Evolutionary conservation across 2,329 filamentous ascomycete genomes (phyloP).

Genomic region (Seiridium unicorne): DNA sequence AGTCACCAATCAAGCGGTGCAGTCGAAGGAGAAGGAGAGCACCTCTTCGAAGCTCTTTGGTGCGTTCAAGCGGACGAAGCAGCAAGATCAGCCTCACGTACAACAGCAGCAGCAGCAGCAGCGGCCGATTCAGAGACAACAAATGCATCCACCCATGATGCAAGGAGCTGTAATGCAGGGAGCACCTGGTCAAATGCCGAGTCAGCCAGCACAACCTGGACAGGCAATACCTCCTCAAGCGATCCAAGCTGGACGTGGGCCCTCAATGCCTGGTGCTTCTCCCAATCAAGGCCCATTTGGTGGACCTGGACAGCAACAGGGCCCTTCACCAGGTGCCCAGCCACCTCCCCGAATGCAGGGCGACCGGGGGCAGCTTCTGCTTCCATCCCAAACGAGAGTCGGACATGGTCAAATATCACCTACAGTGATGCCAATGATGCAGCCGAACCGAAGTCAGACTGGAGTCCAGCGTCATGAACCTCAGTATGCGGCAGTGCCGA

Average conservation of each 20-base stretch:
- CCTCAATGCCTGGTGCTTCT: neutral
- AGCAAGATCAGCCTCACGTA: slow-evolving; percentile 13
- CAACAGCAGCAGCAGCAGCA: slow-evolving; percentile 5
- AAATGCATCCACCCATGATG: slow-evolving; percentile 9
- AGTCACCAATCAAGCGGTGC: slow-evolving; percentile 13
- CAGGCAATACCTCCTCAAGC: neutral
- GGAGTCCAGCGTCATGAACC: neutral
- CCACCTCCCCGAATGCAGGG: slow-evolving; percentile 15
- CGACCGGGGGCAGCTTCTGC: slow-evolving; percentile 13
- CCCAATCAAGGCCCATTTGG: slow-evolving; percentile 12
- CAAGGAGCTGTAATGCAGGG: slow-evolving; percentile 6
- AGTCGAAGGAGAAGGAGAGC: slow-evolving; percentile 22
- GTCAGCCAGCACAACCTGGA: neutral
- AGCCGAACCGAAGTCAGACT: neutral
- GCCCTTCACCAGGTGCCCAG: neutral
- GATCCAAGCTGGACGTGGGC: slow-evolving; percentile 3
- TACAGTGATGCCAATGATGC: slow-evolving; percentile 7
- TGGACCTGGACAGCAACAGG: slow-evolving; percentile 9
- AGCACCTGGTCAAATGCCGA: neutral
- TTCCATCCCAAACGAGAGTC: slow-evolving; percentile 11
- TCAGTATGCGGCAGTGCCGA: slow-evolving; percentile 29
- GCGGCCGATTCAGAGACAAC: slow-evolving; percentile 9
- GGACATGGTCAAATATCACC: slow-evolving; percentile 5
- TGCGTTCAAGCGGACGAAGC: slow-evolving; percentile 27
- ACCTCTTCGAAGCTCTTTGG: slow-evolving; percentile 25